phyloP scores from a whole-genome alignment of 1,284 basidiomycete genomes.

The Puccinia sorghi region DNA sequence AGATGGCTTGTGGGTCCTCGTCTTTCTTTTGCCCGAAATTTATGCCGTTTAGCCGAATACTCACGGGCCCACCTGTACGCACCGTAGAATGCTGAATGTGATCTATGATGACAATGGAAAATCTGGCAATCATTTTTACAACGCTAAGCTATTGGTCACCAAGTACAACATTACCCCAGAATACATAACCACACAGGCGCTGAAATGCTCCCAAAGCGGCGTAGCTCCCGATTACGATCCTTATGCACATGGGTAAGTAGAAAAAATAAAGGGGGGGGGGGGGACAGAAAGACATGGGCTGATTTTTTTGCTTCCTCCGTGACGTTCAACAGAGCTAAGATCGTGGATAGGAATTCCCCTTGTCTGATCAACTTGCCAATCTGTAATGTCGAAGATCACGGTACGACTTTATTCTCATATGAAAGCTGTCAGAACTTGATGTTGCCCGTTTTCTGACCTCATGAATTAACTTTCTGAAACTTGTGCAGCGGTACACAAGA shows the following conservation, averaged over 20 bases:
- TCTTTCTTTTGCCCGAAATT: background rate
- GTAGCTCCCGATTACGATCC: constrained; percentile 18
- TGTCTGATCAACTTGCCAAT: constrained; percentile 16
- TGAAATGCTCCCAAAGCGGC: background rate
- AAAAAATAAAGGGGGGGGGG: background rate
- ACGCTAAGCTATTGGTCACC: background rate
- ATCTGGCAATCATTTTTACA: constrained; percentile 13
- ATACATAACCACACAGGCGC: constrained; percentile 1
- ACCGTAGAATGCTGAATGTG: background rate
- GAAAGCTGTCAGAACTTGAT: no score
- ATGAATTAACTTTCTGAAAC: background rate
- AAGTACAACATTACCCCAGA: constrained; percentile 3
- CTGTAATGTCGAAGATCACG: background rate
- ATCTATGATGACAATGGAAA: constrained; percentile 8
- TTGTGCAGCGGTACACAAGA: background rate
- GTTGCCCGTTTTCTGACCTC: background rate
- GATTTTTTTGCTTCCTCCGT: background rate
- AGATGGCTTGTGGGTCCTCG: background rate
- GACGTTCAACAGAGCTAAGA: background rate
- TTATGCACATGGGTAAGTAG: constrained; percentile 7
- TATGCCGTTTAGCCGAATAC: background rate
- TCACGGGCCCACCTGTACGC: background rate
- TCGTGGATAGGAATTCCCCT: background rate
- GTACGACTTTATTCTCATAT: background rate
- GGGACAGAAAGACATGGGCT: background rate